A percentile compares a stretch with the other conserved stretches of the same genome.
phyloP scores from a whole-genome alignment of 176 grass and related monocot genomes.

The Carex parvula region DNA sequence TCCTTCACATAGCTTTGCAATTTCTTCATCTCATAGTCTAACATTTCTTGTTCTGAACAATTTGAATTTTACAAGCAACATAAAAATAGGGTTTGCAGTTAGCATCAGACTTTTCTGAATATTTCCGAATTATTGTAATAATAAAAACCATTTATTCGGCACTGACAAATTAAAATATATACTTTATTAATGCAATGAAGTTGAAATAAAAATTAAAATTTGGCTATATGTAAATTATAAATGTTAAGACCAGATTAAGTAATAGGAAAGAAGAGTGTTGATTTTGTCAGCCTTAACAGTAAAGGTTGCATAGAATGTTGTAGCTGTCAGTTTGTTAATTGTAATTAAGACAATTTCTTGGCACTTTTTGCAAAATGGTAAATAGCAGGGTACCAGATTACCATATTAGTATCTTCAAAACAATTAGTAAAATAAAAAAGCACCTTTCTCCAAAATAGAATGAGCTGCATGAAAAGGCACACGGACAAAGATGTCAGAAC shows the following conservation, averaged over 20 bases:
- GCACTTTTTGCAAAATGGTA: neutral
- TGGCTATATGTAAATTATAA: neutral
- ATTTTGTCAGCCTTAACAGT: neutral
- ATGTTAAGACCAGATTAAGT: neutral
- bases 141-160: neutral
- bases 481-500: conserved; percentile 70
- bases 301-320: neutral
- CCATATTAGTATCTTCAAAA: neutral
- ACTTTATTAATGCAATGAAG: neutral
- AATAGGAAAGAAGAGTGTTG: neutral
- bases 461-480: conserved; percentile 78
- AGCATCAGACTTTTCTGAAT: neutral
- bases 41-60: conserved; percentile 47
- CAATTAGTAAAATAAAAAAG: neutral
- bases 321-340: neutral
- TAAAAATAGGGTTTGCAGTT: neutral
- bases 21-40: conserved; percentile 76
- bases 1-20: conserved; percentile 74
- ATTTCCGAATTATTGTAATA: neutral
- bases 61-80: conserved; percentile 6
- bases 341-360: neutral
- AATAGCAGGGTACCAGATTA: neutral
- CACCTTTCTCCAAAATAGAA: conserved; percentile 66
- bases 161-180: neutral
- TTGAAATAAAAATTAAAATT: neutral